Base-by-base conservation (phyloP, 371 early-diverging fungal species). In the Mortierella sp. region DNA sequence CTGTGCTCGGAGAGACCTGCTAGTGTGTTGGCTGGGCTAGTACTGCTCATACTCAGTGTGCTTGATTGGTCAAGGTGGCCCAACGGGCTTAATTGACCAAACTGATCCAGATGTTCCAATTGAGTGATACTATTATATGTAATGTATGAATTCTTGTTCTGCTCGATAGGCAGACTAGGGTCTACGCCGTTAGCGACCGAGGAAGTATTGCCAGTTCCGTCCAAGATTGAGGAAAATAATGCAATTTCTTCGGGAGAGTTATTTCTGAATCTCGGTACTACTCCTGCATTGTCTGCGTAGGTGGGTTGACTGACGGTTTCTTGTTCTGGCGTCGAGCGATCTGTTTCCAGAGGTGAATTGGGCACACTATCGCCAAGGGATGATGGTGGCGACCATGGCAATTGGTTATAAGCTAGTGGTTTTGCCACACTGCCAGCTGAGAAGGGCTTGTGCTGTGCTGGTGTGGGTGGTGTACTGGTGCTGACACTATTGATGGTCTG, bases 321-420 rank as follows among this genome's bases (percentile, higher is more conserved):
- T 11, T 65, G 72, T 24, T 80, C 72, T 22, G 72, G 67, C n/a
- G 74, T 63, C 16, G 82, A 48, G 21, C 58, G 52, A 32, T 70
- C 69, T 43, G 61, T 59, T 40, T 69, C 65, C 6, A 70, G 63
- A 3, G 74, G 74, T 41, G 76, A 81, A 47, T 72, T 75, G 63
- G 84, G 76, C 11, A 84, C 76, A 61, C 80, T 70, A 43, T 80
- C 81, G 1, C 78, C 78, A 15, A 59, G 69, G 16, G 84, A 84
- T n/a, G 84, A 84, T 3, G 84, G 83, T 19, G 84, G 84, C 4
- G 84, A 73, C 84, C 84, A 84, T 16, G 84, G 77, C 3, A 75
- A 67, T 16, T 1, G 59, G 9, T 76, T 72, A 15, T 60, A 62
- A 21, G 69, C 36, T 5, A 63, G 48, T 21, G 69, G 64, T 50